phyloP scores from a whole-genome alignment of 768 basidiomycete species.

The Pleurotus tuber-regium region DNA sequence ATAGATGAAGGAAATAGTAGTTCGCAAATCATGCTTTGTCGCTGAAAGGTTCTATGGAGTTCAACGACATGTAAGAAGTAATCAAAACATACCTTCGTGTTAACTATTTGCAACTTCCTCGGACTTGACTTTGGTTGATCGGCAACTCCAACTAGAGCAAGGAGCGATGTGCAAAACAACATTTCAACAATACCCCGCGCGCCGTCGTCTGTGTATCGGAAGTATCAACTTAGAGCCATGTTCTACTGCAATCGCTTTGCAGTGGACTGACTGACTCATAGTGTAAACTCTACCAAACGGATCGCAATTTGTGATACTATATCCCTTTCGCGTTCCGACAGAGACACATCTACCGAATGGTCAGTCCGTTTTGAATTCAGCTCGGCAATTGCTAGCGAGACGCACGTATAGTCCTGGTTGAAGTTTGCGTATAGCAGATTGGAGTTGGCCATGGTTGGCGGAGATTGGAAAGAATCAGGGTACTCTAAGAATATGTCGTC shows the following conservation, averaged over 20 bases:
- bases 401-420: constrained; percentile 96
- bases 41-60: constrained; percentile 40
- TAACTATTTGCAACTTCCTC: constrained; percentile 94
- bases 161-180: constrained; percentile 98
- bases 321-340: constrained; percentile 93
- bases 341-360: constrained; percentile 69
- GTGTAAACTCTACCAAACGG: constrained; percentile 96
- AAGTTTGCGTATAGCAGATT: constrained; percentile 87
- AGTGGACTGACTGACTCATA: constrained; percentile 64
- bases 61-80: background rate
- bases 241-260: no score
- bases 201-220: constrained; percentile 79
- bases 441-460: constrained; percentile 43
- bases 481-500: no score
- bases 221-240: no score
- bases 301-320: constrained; percentile 97
- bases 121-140: constrained; percentile 91
- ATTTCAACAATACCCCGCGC: constrained; percentile 97
- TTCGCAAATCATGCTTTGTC: constrained; percentile 99
- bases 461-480: no score
- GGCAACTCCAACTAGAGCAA: constrained; percentile 94
- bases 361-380: background rate
- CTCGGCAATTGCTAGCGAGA: background rate
- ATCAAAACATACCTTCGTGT: constrained; percentile 77
- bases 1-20: constrained; percentile 96